These are phyloP conservation scores for Przewalskia tangutica DNA, from an alignment of 257 asterid species.

Conservation along the genomic window DNA sequence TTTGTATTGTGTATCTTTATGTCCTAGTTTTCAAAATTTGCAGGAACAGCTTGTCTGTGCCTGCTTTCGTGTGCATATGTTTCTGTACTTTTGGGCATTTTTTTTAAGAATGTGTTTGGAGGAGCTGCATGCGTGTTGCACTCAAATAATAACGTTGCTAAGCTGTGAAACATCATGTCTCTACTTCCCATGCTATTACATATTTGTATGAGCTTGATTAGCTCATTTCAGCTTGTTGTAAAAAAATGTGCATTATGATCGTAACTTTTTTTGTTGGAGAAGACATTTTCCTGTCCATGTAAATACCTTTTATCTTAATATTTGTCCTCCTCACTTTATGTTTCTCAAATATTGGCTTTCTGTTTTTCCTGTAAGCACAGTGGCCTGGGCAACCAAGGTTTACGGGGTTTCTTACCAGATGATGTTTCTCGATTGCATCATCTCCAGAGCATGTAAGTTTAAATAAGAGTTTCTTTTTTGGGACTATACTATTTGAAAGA, in stretches of 20 bases:
- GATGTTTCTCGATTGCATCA: constrained; percentile 63
- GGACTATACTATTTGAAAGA: neutral
- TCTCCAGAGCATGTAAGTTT: constrained; percentile 92
- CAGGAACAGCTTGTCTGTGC: too few species aligned
- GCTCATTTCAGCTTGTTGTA: neutral
- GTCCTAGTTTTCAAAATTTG: too few species aligned
- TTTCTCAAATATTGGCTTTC: neutral
- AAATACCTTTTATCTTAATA: neutral
- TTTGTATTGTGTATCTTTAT: too few species aligned
- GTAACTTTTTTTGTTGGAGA: neutral
- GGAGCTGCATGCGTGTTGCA: too few species aligned
- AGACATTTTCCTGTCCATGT: neutral
- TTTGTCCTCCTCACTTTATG: neutral
- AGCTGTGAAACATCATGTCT: too few species aligned
- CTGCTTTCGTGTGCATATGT: too few species aligned
- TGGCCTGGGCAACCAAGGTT: constrained; percentile 88
- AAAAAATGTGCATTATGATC: neutral
- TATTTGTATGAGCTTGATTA: neutral
- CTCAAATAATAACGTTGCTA: too few species aligned
- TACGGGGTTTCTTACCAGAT: constrained; percentile 69
- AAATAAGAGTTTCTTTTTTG: neutral
- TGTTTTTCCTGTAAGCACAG: constrained; percentile 34
- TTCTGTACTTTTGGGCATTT: too few species aligned
- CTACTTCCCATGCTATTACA: too few species aligned
- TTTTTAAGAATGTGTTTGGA: too few species aligned